Evolutionary conservation across 2,329 filamentous ascomycete species (phyloP).

Genomic region (Pseudocercospora pini-densiflorae): DNA sequence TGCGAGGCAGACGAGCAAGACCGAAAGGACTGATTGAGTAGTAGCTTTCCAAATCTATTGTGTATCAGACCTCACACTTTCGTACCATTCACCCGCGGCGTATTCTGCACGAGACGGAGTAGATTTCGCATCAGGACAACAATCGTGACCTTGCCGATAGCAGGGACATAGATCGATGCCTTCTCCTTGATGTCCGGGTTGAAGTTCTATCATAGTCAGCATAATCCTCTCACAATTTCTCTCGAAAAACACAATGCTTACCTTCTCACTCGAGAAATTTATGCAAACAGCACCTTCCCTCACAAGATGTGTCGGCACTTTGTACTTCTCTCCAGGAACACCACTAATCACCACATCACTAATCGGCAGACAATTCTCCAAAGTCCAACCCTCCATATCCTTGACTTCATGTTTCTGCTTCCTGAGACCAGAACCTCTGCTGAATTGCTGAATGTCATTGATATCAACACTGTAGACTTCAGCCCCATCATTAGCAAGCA

Average conservation of each 20-base stretch:
- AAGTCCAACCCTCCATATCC: slow-evolving; percentile 76
- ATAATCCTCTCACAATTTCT: background rate
- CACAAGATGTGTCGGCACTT: slow-evolving; percentile 82
- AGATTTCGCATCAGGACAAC: slow-evolving; percentile 87
- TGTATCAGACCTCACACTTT: slow-evolving; percentile 3
- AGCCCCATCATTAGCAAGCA: slow-evolving; percentile 94
- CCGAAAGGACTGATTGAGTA: background rate
- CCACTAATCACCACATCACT: slow-evolving; percentile 96
- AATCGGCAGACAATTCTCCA: slow-evolving; percentile 81
- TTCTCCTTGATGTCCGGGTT: slow-evolving; percentile 88
- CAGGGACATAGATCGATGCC: slow-evolving; percentile 94
- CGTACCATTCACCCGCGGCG: slow-evolving; percentile 18
- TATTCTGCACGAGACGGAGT: slow-evolving; percentile 57
- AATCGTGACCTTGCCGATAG: slow-evolving; percentile 97
- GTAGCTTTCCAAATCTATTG: background rate
- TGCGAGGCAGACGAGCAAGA: slow-evolving; percentile 1
- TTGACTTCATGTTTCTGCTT: slow-evolving; percentile 84
- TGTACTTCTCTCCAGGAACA: slow-evolving; percentile 85
- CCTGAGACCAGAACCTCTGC: slow-evolving; percentile 83
- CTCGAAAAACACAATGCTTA: slow-evolving; percentile 31
- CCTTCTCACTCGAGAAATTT: slow-evolving; percentile 93
- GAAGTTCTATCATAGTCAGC: slow-evolving; percentile 68
- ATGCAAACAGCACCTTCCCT: slow-evolving; percentile 95
- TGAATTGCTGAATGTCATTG: slow-evolving; percentile 89
- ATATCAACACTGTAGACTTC: slow-evolving; percentile 95